Evolutionary conservation across 192 early-diverging fungal genomes (phyloP).

Genomic region (Coemansia sp.): DNA sequence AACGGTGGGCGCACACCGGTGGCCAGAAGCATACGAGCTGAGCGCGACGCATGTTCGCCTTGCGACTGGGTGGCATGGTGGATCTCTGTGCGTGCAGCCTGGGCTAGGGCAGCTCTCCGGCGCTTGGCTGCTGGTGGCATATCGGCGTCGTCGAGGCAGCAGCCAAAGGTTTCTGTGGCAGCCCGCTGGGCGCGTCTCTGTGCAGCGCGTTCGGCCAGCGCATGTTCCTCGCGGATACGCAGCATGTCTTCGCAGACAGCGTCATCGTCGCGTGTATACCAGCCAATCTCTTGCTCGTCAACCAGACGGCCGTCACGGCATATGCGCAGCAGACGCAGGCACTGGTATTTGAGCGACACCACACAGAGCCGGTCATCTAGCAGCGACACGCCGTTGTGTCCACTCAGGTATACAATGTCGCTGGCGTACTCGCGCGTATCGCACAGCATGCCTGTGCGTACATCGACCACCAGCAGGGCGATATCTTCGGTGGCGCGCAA

Average conservation of each 20-base stretch:
- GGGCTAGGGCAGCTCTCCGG: neutral
- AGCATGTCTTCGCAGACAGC: constrained; percentile 27
- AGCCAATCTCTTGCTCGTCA: constrained; percentile 43
- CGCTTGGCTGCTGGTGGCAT: constrained; percentile 13
- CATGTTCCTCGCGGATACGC: constrained; percentile 14
- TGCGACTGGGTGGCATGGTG: neutral
- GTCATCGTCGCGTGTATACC: constrained; percentile 44
- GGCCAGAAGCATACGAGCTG: neutral
- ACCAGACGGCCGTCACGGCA: constrained; percentile 18
- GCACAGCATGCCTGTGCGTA: constrained; percentile 18
- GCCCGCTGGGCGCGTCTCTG: constrained; percentile 9
- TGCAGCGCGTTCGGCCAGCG: constrained; percentile 3
- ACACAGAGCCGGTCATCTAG: constrained; percentile 40
- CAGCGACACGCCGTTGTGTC: constrained; percentile 41
- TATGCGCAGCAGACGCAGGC: constrained; percentile 37
- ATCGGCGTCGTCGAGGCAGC: constrained; percentile 23
- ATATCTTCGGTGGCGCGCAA: constrained; percentile 42
- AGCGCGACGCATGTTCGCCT: neutral
- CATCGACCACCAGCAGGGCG: constrained; percentile 30
- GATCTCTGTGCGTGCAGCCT: neutral
- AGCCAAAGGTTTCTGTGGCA: neutral
- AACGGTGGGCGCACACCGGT: constrained; percentile 5
- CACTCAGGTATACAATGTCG: constrained; percentile 42
- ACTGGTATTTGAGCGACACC: constrained; percentile 47
- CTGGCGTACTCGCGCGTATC: constrained; percentile 36